phyloP scores from a whole-genome alignment of 257 asterid genomes.

The Echites panduratus region DNA sequence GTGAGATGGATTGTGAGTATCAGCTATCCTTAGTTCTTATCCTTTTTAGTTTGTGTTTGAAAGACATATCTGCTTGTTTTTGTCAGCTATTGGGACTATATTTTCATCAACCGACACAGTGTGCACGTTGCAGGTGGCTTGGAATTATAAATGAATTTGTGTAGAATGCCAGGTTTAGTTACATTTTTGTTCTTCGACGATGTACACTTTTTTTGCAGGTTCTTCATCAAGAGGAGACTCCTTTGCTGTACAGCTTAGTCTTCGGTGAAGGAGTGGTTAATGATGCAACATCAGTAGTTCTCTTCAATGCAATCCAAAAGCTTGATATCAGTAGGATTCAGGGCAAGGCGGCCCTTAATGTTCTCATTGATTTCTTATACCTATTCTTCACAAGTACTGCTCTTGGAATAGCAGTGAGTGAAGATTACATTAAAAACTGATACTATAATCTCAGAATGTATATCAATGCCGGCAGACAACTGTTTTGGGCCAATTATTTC shows the following conservation, averaged over 20 bases:
- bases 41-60: too few species aligned
- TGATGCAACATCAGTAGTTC: slow-evolving; percentile 95
- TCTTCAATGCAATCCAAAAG: slow-evolving; percentile 89
- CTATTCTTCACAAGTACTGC: slow-evolving; percentile 88
- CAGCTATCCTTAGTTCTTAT: too few species aligned
- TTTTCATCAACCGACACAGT: slow-evolving; percentile 95
- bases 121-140: slow-evolving; percentile 83
- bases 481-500: slow-evolving; percentile 2
- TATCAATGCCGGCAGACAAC: not conserved
- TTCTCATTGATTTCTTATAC: slow-evolving; percentile 63
- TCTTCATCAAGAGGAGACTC: slow-evolving; percentile 92
- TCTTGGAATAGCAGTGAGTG: slow-evolving; percentile 77
- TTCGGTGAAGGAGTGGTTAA: slow-evolving; percentile 98
- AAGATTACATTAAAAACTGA: not conserved
- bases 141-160: not conserved
- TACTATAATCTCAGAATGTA: not conserved
- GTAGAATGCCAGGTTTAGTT: not conserved
- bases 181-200: slow-evolving; percentile 2
- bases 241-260: slow-evolving; percentile 84
- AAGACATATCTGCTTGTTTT: slow-evolving; percentile 10
- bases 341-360: slow-evolving; percentile 55
- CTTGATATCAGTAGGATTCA: slow-evolving; percentile 51
- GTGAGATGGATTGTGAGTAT: too few species aligned
- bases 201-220: slow-evolving; percentile 38
- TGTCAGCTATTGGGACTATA: slow-evolving; percentile 69